Evolutionary conservation across 176 grass and related monocot species (phyloP), one percentile per base, ranked within the genome.

Genomic region (Eremochloa ophiuroides): DNA sequence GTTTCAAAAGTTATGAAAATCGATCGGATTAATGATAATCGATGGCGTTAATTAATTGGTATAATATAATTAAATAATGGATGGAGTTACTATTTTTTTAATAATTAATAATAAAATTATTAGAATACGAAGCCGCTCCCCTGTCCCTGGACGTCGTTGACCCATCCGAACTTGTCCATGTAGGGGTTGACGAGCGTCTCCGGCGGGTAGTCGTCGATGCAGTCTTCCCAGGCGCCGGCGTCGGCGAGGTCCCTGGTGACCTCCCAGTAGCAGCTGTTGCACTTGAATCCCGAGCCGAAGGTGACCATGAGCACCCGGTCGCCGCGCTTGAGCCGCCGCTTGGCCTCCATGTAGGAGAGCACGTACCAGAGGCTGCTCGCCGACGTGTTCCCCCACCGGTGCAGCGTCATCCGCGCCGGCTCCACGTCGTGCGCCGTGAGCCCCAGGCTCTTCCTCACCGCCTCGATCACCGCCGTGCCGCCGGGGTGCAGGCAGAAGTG

Each of bases 331-430:
- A 97, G 79, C 55, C 94, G n/a, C 17, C 75, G 65, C 81, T 97
- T 97, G 0, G 87, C 89, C 70, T 97, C 94, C 94, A 97, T 97
- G 94, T 97, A 97, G 11, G 84, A 74, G 0, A 97, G 78, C 60
- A 94, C 94, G 84, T 97, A 97, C 94, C 91, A 97, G 26, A 94
- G 73, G 91, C 94, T 94, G 82, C 94, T 97, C 6, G 91, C 91
- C 20, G 94, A 97, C 8, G 94, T 97, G 91, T 97, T 97, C 2
- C 94, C 94, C 94, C 94, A 97, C 29, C 91, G 50, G 87, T 97
- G 94, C 89, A 97, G 71, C 82, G 94, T 94, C 94, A 97, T 97
- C 78, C 80, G 82, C 0, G 94, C 89, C 33, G 94, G 89, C 81
- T 97, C 94, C 16, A 97, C 77, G 66, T 97, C 91, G 76, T 92